Base-by-base conservation (phyloP, 768 basidiomycete genomes). In the Brasilioporus rufonigricans region DNA sequence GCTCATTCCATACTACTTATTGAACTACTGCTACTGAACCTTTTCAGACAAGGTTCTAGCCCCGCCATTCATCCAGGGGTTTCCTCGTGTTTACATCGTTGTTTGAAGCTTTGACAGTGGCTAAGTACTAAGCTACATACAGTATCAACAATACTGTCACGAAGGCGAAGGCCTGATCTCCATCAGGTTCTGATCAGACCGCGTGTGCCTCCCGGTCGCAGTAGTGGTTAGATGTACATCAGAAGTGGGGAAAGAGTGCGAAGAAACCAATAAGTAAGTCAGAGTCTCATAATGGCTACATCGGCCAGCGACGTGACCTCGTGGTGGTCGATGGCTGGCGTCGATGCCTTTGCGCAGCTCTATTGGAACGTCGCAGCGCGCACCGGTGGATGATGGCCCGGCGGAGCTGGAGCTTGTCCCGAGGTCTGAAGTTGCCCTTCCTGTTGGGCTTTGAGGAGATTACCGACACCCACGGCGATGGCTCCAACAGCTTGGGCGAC, bases 401-500 rank as follows among this genome's bases (percentile, higher is more conserved):
- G 32, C 18, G 63, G 58, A 24, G 60, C 59, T 44, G 60, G 61
- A 0, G 50, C 0, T 39, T 66, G 61, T 19, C 59, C 67, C 11
- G 70, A 63, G 21, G 67, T 32, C 35, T 71, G 61, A 13, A 71
- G 13, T n/a, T 71, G 70, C 14, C 71, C 66, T 44, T 80, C 77
- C 27, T 80, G 78, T 27, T 76, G 71, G 2, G 79, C 74, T 65
- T 81, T 79, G 50, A 84, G 70, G 69, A 77, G 69, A 33, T 76
- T 80, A 1, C 89, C 89, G 31, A 91, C 73, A 3, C 89, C 88
- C 4, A 91, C 80, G 1, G 88, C 89, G 55, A 91, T 84, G 1
- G 87, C 87, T 11, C 89, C 89, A 24, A 88, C 83, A 1, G 89
- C 89, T 60, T 91, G 89, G 14, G 82, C 87, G 14, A 89, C 84